Percentiles rank a stretch among this genome's conserved stretches.
Evolutionary conservation across 768 basidiomycete genomes (phyloP).

Genomic region (Boletus barrowsii): DNA sequence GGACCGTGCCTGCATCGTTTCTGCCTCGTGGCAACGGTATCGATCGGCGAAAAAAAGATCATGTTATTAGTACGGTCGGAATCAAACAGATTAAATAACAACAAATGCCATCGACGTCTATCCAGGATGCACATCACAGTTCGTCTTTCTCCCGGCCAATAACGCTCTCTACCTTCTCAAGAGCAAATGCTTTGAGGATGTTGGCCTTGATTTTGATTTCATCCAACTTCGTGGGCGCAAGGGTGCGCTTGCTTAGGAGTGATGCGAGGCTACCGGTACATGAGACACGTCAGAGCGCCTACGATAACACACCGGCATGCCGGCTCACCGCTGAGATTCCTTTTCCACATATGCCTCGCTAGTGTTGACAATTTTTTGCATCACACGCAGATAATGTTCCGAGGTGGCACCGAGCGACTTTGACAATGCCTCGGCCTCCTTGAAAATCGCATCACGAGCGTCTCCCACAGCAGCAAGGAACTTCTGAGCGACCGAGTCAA

Average conservation of each 20-base stretch:
- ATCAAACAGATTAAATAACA: constrained; percentile 14
- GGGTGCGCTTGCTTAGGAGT: constrained; percentile 75
- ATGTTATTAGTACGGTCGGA: constrained; percentile 15
- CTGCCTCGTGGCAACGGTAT: constrained; percentile 20
- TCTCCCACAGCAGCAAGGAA: constrained; percentile 64
- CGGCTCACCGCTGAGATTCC: constrained; percentile 73
- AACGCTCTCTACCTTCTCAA: constrained; percentile 35
- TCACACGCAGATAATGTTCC: constrained; percentile 82
- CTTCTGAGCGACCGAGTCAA: constrained; percentile 74
- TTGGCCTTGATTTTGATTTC: constrained; percentile 93
- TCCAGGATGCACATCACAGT: constrained; percentile 34
- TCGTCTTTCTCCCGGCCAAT: constrained; percentile 37
- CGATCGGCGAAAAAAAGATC: constrained; percentile 1
- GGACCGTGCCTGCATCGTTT: constrained; percentile 24
- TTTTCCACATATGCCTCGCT: constrained; percentile 78
- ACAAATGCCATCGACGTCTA: constrained; percentile 14
- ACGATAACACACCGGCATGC: neutral
- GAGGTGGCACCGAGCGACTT: constrained; percentile 50
- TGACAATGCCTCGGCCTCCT: constrained; percentile 57
- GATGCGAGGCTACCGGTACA: constrained; percentile 53
- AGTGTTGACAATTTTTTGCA: constrained; percentile 79
- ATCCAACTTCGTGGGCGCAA: constrained; percentile 79
- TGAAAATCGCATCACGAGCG: constrained; percentile 57
- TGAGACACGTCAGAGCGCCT: constrained; percentile 3
- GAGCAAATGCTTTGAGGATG: constrained; percentile 64